Conservation (phyloP, 1,284 basidiomycete species). For the Pascua guehoae region DNA sequence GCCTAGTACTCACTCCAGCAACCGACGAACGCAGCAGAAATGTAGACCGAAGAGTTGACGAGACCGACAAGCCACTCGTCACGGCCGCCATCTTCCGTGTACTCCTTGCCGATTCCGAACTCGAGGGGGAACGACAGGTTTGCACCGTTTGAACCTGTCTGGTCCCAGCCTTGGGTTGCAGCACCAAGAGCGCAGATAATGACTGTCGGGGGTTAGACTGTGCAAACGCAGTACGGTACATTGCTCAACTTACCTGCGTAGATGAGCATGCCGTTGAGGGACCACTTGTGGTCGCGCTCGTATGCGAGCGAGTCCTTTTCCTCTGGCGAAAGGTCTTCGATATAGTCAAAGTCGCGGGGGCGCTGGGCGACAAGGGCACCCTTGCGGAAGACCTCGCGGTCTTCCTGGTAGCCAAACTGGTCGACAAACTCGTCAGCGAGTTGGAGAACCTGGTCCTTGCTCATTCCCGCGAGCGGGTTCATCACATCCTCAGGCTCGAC, state of each 20-base stretch:
- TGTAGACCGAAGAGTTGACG: constrained; percentile 71
- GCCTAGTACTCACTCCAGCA: constrained; percentile 52
- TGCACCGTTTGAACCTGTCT: constrained; percentile 52
- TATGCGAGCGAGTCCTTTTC: constrained; percentile 55
- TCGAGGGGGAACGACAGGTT: constrained; percentile 65
- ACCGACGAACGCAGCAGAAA: constrained; percentile 49
- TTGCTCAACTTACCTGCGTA: constrained; percentile 17
- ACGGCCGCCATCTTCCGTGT: not conserved
- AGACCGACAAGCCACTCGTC: constrained; percentile 57
- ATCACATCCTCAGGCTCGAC: constrained; percentile 6
- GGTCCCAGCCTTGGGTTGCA: constrained; percentile 43
- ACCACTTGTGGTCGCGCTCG: constrained; percentile 65
- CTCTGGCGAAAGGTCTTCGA: constrained; percentile 58
- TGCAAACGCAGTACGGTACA: not conserved
- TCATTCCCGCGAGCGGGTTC: constrained; percentile 24
- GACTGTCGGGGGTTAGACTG: constrained; percentile 5
- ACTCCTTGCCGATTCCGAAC: constrained; percentile 55
- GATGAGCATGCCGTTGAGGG: constrained; percentile 53
- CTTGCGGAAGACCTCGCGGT: constrained; percentile 52
- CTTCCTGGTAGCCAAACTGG: constrained; percentile 55
- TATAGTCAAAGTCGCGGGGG: constrained; percentile 51
- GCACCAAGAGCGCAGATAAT: constrained; percentile 37
- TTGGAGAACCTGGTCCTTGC: constrained; percentile 2
- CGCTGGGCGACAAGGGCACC: constrained; percentile 66
- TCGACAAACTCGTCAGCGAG: constrained; percentile 4